Base-by-base conservation (phyloP, 2,329 filamentous ascomycete genomes). In the Talaromyces sp. region DNA sequence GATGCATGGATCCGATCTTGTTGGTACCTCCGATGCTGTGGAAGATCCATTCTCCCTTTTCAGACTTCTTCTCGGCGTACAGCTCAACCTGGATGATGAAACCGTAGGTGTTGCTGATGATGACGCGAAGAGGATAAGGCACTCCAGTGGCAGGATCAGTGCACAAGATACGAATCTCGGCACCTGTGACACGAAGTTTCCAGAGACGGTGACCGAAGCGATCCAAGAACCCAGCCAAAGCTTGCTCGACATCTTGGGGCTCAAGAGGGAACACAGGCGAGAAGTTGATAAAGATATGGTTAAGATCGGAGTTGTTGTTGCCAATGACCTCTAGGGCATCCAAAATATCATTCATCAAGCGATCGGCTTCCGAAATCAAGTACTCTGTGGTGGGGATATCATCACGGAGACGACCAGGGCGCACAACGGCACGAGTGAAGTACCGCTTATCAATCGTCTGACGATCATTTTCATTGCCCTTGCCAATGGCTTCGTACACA, bases 241-340 rank as follows among this genome's bases (percentile, higher is more conserved):
- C 93, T 76, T 95, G 86, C 79, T 97, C 92, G 17, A 99, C 91
- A 79, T 97, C 91, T 62, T 86, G 80, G 3, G 94, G 92, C 70
- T 91, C 83, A 54, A 99, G 86, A 74, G 92, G 91, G 87, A 99
- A 97, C 61, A 97, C 90, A 10, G 92, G 91, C 0, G 91, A 94
- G 81, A 99, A 99, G 85, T 99, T 97, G 83, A 99, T 94, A 82
- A 99, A 99, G 83, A 99, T 94, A 80, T 99, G 94, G 83, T 99
- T 99, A 73, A 99, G 84, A 82, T 99, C 94, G 56, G 94, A 96
- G 81, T 96, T 95, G 81, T 97, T 97, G 83, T 96, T 97, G 72
- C 94, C 94, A 72, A 97, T 95, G 69, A 99, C 97, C 83, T 99
- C 94, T 61, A 99, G 83, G 51, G 94, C 94, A 73, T 99, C 94